These are phyloP conservation scores for Leishmania arabica DNA, from an alignment of 208 protist species.

Conservation along the genomic window DNA sequence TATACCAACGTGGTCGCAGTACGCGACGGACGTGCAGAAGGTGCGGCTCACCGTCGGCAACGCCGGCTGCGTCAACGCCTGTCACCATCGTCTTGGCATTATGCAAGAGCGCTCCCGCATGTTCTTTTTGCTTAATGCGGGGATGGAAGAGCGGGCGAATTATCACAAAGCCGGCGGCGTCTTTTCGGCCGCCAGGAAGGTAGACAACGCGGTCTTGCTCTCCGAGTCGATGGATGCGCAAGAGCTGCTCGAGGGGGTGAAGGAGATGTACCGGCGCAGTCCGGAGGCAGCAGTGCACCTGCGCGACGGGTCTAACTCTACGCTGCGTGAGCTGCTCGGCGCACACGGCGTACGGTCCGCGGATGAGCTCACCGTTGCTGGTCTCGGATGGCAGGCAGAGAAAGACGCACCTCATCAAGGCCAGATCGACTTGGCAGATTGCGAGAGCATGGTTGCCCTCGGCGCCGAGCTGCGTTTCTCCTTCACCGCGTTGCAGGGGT, in stretches of 20 bases:
- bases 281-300: conserved; percentile 57
- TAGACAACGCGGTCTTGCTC: conserved; percentile 82
- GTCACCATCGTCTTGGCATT: conserved; percentile 88
- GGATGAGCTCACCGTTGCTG: conserved; percentile 71
- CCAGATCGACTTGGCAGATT: conserved; percentile 32
- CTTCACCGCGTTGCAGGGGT: conserved; percentile 69
- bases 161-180: conserved; percentile 82
- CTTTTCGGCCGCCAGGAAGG: conserved; percentile 81
- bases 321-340: conserved; percentile 76
- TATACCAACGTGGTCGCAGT: conserved; percentile 62
- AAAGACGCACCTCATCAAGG: conserved; percentile 24
- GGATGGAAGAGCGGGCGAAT: conserved; percentile 84
- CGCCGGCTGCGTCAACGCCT: conserved; percentile 73
- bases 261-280: conserved; percentile 67
- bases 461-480: conserved; percentile 84
- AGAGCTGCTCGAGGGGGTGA: conserved; percentile 78
- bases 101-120: conserved; percentile 93
- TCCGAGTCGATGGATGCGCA: conserved; percentile 75
- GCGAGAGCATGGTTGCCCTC: conserved; percentile 39
- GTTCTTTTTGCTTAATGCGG: conserved; percentile 90
- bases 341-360: conserved; percentile 61
- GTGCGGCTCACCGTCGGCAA: conserved; percentile 77
- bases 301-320: conserved; percentile 63
- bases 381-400: conserved; percentile 80
- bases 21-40: conserved; percentile 71